Percentiles rank a stretch among this genome's conserved stretches.
These are phyloP conservation scores for Suillus bovinus DNA, from an alignment of 768 basidiomycete species.

Conservation along the genomic window DNA sequence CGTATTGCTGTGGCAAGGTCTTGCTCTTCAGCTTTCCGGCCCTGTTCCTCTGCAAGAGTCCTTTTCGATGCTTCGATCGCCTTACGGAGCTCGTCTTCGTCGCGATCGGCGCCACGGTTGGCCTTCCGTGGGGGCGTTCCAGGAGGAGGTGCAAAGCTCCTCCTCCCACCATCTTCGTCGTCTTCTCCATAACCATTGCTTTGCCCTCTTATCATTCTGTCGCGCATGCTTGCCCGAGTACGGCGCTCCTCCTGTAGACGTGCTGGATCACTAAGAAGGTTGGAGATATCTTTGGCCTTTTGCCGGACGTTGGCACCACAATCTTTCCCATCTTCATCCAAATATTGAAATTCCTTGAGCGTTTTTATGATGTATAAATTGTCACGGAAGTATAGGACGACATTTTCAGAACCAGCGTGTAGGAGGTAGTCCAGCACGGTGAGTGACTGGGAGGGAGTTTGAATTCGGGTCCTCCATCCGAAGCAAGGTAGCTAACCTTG, in stretches of 20 bases:
- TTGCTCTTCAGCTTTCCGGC: constrained; percentile 64
- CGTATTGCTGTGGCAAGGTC: constrained; percentile 82
- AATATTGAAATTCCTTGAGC: constrained; percentile 95
- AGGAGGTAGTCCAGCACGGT: constrained; percentile 95
- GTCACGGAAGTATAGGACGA: constrained; percentile 97
- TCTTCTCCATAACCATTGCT: constrained; percentile 42
- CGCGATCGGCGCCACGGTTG: constrained; percentile 37
- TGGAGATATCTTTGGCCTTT: constrained; percentile 98
- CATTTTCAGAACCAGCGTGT: constrained; percentile 96
- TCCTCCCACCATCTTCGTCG: constrained; percentile 27
- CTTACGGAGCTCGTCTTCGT: constrained; percentile 80
- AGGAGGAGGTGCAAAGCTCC: constrained; percentile 8
- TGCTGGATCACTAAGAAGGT: constrained; percentile 82
- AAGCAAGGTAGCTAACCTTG: constrained; percentile 59
- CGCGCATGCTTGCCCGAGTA: constrained; percentile 86
- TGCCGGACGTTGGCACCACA: constrained; percentile 98
- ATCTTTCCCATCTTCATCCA: constrained; percentile 95
- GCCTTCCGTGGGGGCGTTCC: constrained; percentile 20
- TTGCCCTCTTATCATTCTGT: constrained; percentile 81
- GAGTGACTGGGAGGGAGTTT: constrained; percentile 55
- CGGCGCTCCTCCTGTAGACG: constrained; percentile 86
- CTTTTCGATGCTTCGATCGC: constrained; percentile 93
- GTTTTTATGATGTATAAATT: constrained; percentile 99
- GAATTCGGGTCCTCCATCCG: neutral
- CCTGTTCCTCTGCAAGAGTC: constrained; percentile 67